phyloP scores from a whole-genome alignment of 176 grass and related monocot species.

The Leersia perrieri region DNA sequence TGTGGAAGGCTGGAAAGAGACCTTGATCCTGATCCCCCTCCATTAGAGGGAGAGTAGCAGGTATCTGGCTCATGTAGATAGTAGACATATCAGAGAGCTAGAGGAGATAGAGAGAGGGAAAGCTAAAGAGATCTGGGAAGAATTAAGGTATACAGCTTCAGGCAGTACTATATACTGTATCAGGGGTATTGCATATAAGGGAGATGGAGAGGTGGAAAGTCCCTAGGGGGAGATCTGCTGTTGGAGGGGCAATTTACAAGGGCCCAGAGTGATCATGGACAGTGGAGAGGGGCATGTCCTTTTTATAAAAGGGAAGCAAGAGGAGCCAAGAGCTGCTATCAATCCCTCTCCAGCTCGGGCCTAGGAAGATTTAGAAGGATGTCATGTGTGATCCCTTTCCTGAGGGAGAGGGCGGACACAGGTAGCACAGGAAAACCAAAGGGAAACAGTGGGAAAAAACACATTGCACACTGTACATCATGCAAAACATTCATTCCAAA shows the following conservation, averaged over 20 bases:
- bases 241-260: conserved; percentile 57
- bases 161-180: not conserved
- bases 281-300: conserved; percentile 38
- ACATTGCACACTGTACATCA: conserved; percentile 14
- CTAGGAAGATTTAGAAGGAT: conserved; percentile 33
- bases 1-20: conserved; percentile 50
- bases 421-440: conserved; percentile 33
- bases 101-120: not conserved
- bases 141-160: not conserved
- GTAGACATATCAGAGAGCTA: conserved; percentile 43
- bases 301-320: conserved; percentile 48
- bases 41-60: conserved; percentile 60
- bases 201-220: conserved; percentile 18
- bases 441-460: conserved; percentile 19
- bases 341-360: conserved; percentile 33
- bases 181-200: conserved; percentile 32
- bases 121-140: conserved; percentile 23
- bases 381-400: conserved; percentile 37
- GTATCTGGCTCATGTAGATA: conserved; percentile 74
- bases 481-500: conserved; percentile 38
- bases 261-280: conserved; percentile 49
- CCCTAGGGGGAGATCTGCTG: conserved; percentile 33
- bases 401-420: conserved; percentile 22
- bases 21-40: conserved; percentile 70
- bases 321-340: conserved; percentile 42